Percentiles rank a stretch among this genome's conserved stretches.
phyloP scores from a whole-genome alignment of 1,284 basidiomycete genomes.

The Pseudozyma sp. region DNA sequence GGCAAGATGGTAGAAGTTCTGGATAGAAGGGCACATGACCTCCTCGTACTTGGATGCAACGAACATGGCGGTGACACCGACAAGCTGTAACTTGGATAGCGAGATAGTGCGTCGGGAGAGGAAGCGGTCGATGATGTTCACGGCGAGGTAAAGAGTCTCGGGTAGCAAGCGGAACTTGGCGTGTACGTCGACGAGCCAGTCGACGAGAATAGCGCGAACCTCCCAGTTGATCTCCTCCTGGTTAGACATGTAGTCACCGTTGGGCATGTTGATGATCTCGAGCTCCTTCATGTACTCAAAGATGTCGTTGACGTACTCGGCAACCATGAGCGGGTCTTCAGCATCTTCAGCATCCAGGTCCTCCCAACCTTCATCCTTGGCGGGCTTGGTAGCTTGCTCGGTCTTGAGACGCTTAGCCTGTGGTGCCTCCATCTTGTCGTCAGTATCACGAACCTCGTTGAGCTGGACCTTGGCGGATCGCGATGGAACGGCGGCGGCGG shows the following conservation, averaged over 20 bases:
- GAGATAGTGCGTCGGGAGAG: constrained; percentile 89
- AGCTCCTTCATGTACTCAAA: constrained; percentile 87
- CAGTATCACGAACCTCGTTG: constrained; percentile 38
- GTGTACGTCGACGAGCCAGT: constrained; percentile 98
- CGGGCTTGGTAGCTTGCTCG: constrained; percentile 41
- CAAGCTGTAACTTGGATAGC: constrained; percentile 91
- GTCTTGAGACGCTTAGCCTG: constrained; percentile 55
- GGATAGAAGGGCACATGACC: constrained; percentile 88
- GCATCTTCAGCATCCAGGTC: constrained; percentile 92
- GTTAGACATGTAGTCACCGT: constrained; percentile 63
- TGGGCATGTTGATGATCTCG: constrained; percentile 72
- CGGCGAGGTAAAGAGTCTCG: constrained; percentile 93
- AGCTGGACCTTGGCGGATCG: constrained; percentile 39
- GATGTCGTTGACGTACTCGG: constrained; percentile 94
- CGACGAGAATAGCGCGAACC: constrained; percentile 85
- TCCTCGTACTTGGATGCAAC: constrained; percentile 96
- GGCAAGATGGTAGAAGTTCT: constrained; percentile 78
- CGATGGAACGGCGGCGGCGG: constrained; percentile 6
- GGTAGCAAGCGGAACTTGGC: constrained; percentile 91
- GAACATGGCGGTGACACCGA: constrained; percentile 93
- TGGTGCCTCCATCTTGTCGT: constrained; percentile 49
- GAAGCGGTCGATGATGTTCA: constrained; percentile 97
- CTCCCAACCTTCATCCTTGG: constrained; percentile 76
- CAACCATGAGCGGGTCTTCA: constrained; percentile 97
- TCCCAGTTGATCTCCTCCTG: constrained; percentile 67